Base-by-base conservation (phyloP, 1,139 yeast genomes). In the Saccharomyces pastorianus region DNA sequence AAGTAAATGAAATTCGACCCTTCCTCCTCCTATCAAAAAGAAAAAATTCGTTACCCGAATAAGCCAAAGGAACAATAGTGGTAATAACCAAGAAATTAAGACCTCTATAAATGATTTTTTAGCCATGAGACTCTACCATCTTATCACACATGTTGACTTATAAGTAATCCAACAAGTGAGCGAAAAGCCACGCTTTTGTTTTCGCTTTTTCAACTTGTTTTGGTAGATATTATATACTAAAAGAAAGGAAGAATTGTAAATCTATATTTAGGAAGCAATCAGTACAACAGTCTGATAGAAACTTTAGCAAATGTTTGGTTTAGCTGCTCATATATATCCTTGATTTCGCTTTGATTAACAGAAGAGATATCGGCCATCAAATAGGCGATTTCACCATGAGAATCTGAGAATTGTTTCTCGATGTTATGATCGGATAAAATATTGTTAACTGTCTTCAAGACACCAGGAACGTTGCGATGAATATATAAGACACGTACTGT, bases 391-490 rank as follows among this genome's bases (percentile, higher is more conserved):
- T 89, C 96, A 61, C 97, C 97, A 68, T 87, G 83, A 26, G 98
- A 90, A 72, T 95, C 99, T 25, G 97, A 85, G 75, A 85, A 93
- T 77, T 93, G 99, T 75, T 93, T 93, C 75, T 91, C 98, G 73
- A 93, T 93, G 75, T 93, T 95, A 78, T 95, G 95, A 72, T 85
- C 85, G 57, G 96, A 88, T 72, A 93, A 83, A 65, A 93, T 89
- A 76, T 93, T 93, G 79, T 95, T 93, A 67, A 93, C 99, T 48
- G 96, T 90, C 73, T 90, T 88, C 80, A 93, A 80, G 55, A 95
- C 99, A 82, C 99, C 99, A 42, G 99, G 99, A 65, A 95, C 97
- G 74, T 93, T 93, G 74, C 88, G 95, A 76, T 93, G 99, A 70
- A 91, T 88, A 75, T 93, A 93, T 67, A 95, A 79, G 47, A 93